Conservation (phyloP, 1,284 basidiomycete species). For the Moesziomyces parantarcticus region DNA sequence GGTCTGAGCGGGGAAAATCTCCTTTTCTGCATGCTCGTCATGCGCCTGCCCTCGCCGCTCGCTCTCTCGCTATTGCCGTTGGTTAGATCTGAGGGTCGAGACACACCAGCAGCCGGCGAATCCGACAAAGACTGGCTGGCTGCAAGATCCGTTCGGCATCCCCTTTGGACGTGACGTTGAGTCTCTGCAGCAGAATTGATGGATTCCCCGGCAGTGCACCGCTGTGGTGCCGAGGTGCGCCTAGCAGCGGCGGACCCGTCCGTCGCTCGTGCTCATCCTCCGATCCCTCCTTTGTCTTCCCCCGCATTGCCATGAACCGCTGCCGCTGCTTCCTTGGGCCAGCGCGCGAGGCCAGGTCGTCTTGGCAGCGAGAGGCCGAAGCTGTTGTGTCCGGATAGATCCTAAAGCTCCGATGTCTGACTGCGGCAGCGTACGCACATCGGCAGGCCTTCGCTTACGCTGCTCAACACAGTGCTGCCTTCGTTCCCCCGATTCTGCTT, state of each 20-base stretch:
- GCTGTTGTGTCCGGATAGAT: too few relatives aligned
- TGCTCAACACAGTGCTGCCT: too few relatives aligned
- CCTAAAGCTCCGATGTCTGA: too few relatives aligned
- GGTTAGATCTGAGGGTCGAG: not conserved
- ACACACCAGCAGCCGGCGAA: too few relatives aligned
- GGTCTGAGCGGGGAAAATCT: conserved; percentile 37
- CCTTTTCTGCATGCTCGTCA: too few relatives aligned
- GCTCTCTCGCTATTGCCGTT: not conserved
- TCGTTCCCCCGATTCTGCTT: too few relatives aligned
- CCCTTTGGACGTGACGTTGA: conserved; percentile 7
- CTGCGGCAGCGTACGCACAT: too few relatives aligned
- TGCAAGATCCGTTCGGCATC: not conserved
- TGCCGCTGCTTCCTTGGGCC: not conserved
- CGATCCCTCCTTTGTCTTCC: not conserved
- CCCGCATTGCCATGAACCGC: not conserved
- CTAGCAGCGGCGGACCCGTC: conserved; percentile 13
- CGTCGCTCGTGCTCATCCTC: conserved; percentile 2
- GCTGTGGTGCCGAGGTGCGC: conserved; percentile 35
- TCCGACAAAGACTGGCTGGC: too few relatives aligned
- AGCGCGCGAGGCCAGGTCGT: too few relatives aligned
- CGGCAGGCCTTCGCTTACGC: too few relatives aligned
- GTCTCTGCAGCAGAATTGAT: not conserved
- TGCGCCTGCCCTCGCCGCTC: not conserved
- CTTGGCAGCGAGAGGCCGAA: too few relatives aligned
- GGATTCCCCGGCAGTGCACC: conserved; percentile 26